Conservation (phyloP, 2,329 filamentous ascomycete genomes). For the Chaetomium strumarium region DNA sequence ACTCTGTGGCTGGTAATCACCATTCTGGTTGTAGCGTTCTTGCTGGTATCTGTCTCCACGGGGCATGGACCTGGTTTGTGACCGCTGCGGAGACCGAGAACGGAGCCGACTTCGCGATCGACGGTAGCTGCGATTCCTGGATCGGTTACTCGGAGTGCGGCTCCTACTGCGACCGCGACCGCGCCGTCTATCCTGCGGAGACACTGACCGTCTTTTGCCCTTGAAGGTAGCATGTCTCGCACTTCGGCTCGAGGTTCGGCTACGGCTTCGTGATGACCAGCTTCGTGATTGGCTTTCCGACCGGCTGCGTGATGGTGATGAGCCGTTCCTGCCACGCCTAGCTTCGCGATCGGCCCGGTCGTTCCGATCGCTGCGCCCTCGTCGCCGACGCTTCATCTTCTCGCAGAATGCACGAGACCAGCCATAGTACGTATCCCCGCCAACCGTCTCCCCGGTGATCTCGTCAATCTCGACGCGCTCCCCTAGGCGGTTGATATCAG, state of each 20-base stretch:
- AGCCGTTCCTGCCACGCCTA: constrained; percentile 14
- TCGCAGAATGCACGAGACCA: constrained; percentile 79
- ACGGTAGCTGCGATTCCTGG: constrained; percentile 20
- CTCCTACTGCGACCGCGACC: constrained; percentile 28
- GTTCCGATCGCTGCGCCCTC: background rate
- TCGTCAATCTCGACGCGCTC: constrained; percentile 61
- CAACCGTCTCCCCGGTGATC: constrained; percentile 57
- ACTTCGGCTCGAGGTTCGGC: constrained; percentile 30
- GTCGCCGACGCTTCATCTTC: constrained; percentile 61
- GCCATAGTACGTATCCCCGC: constrained; percentile 76
- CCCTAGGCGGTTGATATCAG: constrained; percentile 71
- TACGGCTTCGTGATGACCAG: constrained; percentile 27
- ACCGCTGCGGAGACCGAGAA: constrained; percentile 24
- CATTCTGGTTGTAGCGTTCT: constrained; percentile 5
- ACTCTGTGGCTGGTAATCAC: constrained; percentile 22
- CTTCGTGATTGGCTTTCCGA: constrained; percentile 31
- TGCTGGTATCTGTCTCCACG: constrained; percentile 24
- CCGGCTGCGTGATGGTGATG: constrained; percentile 22
- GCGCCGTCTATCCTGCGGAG: constrained; percentile 22
- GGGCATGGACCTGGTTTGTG: constrained; percentile 18
- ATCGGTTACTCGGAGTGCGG: constrained; percentile 6
- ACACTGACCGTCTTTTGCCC: constrained; percentile 35
- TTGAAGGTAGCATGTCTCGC: constrained; percentile 36
- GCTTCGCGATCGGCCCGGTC: constrained; percentile 24
- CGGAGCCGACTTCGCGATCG: constrained; percentile 23